Evolutionary conservation across 75 land plant genomes (phyloP).

Genomic region (Picea glauca): DNA sequence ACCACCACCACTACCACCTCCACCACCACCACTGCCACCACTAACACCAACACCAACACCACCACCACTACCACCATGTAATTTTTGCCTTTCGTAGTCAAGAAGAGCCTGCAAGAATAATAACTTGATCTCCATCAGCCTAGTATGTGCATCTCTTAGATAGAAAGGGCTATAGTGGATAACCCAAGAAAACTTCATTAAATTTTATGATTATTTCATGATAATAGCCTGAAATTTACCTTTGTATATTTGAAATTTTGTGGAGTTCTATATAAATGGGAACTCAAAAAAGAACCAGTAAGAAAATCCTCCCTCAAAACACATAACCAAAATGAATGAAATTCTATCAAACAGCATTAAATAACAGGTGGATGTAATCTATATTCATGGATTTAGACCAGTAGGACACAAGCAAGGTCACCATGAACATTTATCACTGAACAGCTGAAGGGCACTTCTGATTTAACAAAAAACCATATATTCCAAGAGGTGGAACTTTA

Average conservation of each 20-base stretch:
- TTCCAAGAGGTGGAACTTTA: neutral
- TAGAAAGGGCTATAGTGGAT: neutral
- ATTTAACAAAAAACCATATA: neutral
- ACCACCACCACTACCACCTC: neutral
- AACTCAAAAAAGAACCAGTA: neutral
- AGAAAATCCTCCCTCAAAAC: neutral
- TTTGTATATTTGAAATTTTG: neutral
- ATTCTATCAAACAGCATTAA: neutral
- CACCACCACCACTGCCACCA: conserved; percentile 9
- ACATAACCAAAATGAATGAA: neutral
- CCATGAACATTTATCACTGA: neutral
- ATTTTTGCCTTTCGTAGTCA: conserved; percentile 80
- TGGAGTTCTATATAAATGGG: neutral
- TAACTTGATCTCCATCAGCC: neutral
- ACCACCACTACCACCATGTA: conserved; percentile 22
- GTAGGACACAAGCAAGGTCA: neutral
- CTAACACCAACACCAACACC: conserved; percentile 2
- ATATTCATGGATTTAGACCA: neutral
- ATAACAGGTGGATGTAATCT: neutral
- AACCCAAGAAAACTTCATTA: neutral
- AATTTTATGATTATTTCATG: neutral
- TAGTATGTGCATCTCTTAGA: neutral
- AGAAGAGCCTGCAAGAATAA: conserved; percentile 65
- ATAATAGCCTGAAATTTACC: neutral
- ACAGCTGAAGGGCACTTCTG: neutral